Conservation (phyloP, 352 stramenopile species). For the Globisporangium nodosum region DNA sequence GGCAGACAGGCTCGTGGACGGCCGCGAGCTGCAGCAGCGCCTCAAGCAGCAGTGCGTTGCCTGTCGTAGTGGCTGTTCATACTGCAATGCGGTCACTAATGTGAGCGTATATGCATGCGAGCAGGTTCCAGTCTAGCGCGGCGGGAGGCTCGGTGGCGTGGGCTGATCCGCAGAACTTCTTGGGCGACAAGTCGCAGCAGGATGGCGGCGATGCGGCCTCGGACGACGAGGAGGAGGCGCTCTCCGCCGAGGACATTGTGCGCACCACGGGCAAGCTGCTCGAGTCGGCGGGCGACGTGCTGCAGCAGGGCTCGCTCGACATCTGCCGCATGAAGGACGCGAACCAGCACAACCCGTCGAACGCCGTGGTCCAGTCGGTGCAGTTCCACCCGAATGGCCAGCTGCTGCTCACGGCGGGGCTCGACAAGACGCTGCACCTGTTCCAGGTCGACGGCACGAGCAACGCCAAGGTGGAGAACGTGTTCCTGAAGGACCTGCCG, state of each 20-base stretch:
- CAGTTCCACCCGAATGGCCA: constrained; percentile 88
- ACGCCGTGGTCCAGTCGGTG: constrained; percentile 82
- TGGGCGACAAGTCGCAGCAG: constrained; percentile 23
- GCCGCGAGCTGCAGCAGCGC: constrained; percentile 68
- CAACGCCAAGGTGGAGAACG: constrained; percentile 87
- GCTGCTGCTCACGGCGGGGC: constrained; percentile 83
- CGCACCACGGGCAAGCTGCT: constrained; percentile 59
- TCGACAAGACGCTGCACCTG: constrained; percentile 91
- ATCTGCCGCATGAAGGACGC: constrained; percentile 86
- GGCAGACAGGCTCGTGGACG: constrained; percentile 56
- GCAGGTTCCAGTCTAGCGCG: constrained; percentile 52
- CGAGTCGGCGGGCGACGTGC: constrained; percentile 36
- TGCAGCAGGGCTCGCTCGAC: constrained; percentile 59
- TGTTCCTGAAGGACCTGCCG: constrained; percentile 89
- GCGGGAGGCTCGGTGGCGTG: constrained; percentile 39
- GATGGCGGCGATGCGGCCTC: constrained; percentile 16
- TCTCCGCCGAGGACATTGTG: constrained; percentile 32
- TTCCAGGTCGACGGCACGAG: constrained; percentile 90
- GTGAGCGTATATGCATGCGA: neutral
- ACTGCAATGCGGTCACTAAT: neutral
- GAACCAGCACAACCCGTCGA: constrained; percentile 85
- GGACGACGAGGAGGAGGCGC: constrained; percentile 55
- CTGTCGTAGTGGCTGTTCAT: no score
- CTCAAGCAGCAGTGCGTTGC: constrained; percentile 73
- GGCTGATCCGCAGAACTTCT: constrained; percentile 70